Percentiles rank a stretch among this genome's conserved stretches.
phyloP scores from a whole-genome alignment of 129 eudicot genomes.

The Chrysanthemum makinoi region DNA sequence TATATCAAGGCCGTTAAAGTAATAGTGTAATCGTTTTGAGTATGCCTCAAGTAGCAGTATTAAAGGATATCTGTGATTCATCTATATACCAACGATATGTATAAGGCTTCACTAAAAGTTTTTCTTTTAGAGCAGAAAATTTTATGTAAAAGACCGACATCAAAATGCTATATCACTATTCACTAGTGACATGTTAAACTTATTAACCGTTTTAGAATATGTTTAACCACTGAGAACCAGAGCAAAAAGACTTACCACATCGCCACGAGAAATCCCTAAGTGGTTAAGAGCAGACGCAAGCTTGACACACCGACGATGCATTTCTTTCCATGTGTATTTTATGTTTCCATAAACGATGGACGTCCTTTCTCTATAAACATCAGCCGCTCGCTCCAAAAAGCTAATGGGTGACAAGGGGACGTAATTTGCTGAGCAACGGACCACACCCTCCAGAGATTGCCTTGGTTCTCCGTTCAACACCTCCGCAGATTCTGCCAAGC shows the following conservation, averaged over 20 bases:
- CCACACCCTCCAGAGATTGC: conserved; percentile 40
- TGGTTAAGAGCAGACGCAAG: conserved; percentile 46
- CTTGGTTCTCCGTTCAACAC: conserved; percentile 19
- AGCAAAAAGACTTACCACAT: conserved; percentile 33
- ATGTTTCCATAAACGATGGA: conserved; percentile 40
- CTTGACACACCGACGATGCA: conserved; percentile 40
- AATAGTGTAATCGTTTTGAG: too few relatives aligned
- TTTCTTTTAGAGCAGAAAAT: too few relatives aligned
- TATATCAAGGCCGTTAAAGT: too few relatives aligned
- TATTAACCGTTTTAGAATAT: too few relatives aligned
- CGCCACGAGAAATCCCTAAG: conserved; percentile 46
- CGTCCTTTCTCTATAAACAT: conserved; percentile 49
- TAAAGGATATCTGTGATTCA: too few relatives aligned
- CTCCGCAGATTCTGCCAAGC: not conserved
- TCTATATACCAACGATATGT: too few relatives aligned
- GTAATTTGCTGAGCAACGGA: conserved; percentile 51
- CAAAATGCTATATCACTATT: too few relatives aligned
- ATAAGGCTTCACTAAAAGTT: too few relatives aligned
- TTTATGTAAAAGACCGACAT: too few relatives aligned
- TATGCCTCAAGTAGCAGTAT: too few relatives aligned
- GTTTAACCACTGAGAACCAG: too few relatives aligned
- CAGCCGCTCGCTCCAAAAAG: conserved; percentile 64
- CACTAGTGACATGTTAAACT: too few relatives aligned
- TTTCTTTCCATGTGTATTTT: conserved; percentile 44
- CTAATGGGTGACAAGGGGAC: conserved; percentile 63